These are phyloP conservation scores for Teunomyces tritomae DNA, from an alignment of 805 yeast species.

Conservation along the genomic window DNA sequence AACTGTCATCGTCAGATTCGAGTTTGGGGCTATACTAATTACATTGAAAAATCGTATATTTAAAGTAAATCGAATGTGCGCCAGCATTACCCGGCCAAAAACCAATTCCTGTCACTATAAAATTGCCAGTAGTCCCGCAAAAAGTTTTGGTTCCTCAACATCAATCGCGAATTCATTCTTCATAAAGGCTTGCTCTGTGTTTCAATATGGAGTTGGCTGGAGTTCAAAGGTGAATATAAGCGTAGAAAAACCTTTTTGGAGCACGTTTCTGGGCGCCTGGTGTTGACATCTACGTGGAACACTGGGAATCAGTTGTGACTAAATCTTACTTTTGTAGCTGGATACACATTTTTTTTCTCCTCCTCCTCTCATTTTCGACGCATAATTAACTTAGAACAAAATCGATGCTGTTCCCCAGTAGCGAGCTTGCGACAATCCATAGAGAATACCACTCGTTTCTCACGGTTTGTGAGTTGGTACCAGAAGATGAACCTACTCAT, in stretches of 20 bases:
- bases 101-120: neutral
- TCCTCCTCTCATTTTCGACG: too few relatives aligned
- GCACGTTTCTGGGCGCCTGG: constrained; percentile 50
- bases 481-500: constrained; percentile 1
- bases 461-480: constrained; percentile 11
- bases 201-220: constrained; percentile 14
- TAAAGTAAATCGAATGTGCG: too few relatives aligned
- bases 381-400: neutral
- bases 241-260: constrained; percentile 40
- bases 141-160: constrained; percentile 21
- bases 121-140: neutral
- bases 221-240: constrained; percentile 32
- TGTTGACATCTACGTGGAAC: constrained; percentile 38
- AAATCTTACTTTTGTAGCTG: constrained; percentile 16
- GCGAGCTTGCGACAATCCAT: constrained; percentile 19
- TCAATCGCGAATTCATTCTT: constrained; percentile 40
- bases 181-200: constrained; percentile 13
- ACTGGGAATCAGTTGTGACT: constrained; percentile 48
- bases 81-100: constrained; percentile 1
- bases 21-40: neutral
- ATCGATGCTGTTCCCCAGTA: constrained; percentile 1
- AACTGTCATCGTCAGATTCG: neutral
- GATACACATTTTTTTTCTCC: neutral
- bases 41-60: too few relatives aligned
- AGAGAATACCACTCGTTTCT: constrained; percentile 24